phyloP scores from a whole-genome alignment of 805 yeast species.

The Naumovozyma dairenensis region DNA sequence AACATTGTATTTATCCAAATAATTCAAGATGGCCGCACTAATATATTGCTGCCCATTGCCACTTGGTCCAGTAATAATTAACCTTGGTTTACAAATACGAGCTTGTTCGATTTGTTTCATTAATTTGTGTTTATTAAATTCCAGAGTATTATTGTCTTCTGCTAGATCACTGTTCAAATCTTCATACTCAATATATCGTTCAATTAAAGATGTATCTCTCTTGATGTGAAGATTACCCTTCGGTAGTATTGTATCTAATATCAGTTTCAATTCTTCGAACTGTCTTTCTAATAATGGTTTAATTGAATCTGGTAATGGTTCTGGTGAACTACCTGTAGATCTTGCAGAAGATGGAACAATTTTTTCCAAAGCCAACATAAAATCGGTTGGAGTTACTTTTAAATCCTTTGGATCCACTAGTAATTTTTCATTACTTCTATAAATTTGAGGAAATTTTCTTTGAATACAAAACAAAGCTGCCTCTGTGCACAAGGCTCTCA shows the following conservation, averaged over 20 bases:
- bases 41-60: conserved; percentile 87
- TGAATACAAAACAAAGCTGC: conserved; percentile 90
- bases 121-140: conserved; percentile 60
- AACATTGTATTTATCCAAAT: conserved; percentile 80
- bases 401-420: conserved; percentile 62
- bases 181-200: conserved; percentile 28
- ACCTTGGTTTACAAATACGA: conserved; percentile 72
- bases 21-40: conserved; percentile 69
- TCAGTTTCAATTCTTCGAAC: conserved; percentile 36
- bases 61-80: conserved; percentile 57
- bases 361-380: conserved; percentile 73
- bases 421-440: conserved; percentile 62
- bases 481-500: conserved; percentile 89
- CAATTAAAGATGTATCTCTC: conserved; percentile 22
- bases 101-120: conserved; percentile 40
- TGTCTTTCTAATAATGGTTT: conserved; percentile 51
- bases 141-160: conserved; percentile 40
- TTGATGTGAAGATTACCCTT: conserved; percentile 21
- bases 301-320: conserved; percentile 70
- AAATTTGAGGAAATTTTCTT: conserved; percentile 87
- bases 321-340: conserved; percentile 60
- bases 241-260: conserved; percentile 55
- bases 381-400: conserved; percentile 70
- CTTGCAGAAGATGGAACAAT: conserved; percentile 90
- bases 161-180: conserved; percentile 20